Conservation (phyloP, 805 yeast genomes). For the Myxozyma neotropica region DNA sequence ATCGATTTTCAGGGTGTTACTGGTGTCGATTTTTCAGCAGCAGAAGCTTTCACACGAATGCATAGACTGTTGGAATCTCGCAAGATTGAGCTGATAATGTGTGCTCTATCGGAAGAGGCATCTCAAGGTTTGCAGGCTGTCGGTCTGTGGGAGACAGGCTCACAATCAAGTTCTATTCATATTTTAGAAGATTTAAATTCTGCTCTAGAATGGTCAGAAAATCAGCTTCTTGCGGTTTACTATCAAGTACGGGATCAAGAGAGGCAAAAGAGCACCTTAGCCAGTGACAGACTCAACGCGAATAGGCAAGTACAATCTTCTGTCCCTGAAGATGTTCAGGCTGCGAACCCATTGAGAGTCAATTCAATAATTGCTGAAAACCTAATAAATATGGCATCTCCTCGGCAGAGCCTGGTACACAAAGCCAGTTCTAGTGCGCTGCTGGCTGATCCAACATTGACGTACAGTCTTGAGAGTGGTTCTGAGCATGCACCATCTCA, state of each 20-base stretch:
- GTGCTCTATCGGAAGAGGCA: constrained; percentile 70
- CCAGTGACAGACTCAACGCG: not conserved
- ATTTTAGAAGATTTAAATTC: constrained; percentile 78
- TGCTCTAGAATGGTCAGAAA: constrained; percentile 97
- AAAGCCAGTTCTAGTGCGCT: constrained; percentile 16
- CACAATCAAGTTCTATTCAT: constrained; percentile 50
- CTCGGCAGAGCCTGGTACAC: constrained; percentile 20
- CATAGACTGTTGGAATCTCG: constrained; percentile 73
- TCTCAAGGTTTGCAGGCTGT: constrained; percentile 78
- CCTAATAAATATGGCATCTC: constrained; percentile 7
- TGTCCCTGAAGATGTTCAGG: not conserved
- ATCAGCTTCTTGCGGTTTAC: constrained; percentile 72
- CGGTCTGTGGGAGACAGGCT: constrained; percentile 64
- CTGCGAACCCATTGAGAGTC: not conserved
- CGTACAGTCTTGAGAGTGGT: not conserved
- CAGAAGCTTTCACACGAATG: constrained; percentile 90
- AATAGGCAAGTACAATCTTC: not conserved
- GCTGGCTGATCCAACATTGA: constrained; percentile 24
- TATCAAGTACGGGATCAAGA: constrained; percentile 45
- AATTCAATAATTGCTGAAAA: not conserved
- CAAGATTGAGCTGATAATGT: constrained; percentile 69
- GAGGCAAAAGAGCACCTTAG: constrained; percentile 2
- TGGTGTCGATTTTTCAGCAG: constrained; percentile 89
- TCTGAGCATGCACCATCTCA: not conserved
- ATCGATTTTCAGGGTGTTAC: constrained; percentile 81